Evolutionary conservation across 495 filamentous ascomycete species (phyloP), one percentile per base, ranked within the genome.

Genomic region (Podospora fimiseda): DNA sequence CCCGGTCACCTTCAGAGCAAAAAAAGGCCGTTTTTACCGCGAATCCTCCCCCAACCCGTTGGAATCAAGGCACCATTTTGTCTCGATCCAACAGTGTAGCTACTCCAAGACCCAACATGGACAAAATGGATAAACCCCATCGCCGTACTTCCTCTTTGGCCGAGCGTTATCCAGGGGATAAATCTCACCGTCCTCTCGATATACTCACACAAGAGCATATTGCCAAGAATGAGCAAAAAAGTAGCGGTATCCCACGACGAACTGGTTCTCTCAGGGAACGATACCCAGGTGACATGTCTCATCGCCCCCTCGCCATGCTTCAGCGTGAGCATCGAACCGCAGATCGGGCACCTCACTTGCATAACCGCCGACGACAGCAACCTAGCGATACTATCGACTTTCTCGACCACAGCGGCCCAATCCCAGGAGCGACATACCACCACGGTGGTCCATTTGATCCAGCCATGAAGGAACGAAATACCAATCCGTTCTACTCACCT

Each of bases 401-500:
- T 2, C 78, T 98, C 0, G 93, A 95, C 59, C 69, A 74, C 47
- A 66, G 73, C 1, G 61, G 64, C 7, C 69, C 83, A 1, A 13
- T 58, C 7, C 76, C 74, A 2, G 73, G 75, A 15, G 70, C 66
- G 7, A 68, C 74, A 2, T 97, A 95, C 61, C 93, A 98, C 64
- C 93, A 98, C 58, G 88, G 87, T 51, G 93, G 93, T 0, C 93
- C 93, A 0, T 98, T 88, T 57, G 93, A 98, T 65, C 89, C 93
- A 0, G 85, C 87, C 3, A 75, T 87, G 42, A 69, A 83, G 5
- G 79, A 88, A 21, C 73, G 87, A 18, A 95, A 96, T 66, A 70
- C 65, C n/a, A 67, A 80, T 59, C 74, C 67, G 60, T 70, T 76
- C 48, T 74, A 65, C 59, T 62, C 88, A 72, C 93, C 93, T 0